Base-by-base conservation (phyloP, 176 grass and related monocot genomes). In the Oryza glumipatula region DNA sequence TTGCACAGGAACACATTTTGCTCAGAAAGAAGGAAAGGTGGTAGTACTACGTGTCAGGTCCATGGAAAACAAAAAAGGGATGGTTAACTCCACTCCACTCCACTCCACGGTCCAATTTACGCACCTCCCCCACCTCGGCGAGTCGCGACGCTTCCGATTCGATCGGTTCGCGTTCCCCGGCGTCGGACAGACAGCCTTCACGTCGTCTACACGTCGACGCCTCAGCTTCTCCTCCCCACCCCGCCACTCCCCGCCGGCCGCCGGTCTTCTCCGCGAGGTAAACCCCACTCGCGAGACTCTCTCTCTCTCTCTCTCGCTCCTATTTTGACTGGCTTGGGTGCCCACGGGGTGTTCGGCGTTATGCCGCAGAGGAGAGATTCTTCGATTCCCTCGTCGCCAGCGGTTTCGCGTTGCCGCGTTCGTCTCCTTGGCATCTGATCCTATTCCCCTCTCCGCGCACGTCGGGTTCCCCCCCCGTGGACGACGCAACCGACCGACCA, bases 361-460 rank as follows among this genome's bases (percentile, higher is more conserved):
- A 56, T 70, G 77, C 70, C 77, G 12, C 49, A 28, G 36, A 80
- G 72, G 35, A 43, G 76, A 3, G 39, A 65, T 82, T 73, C 52
- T 52, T 21, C 28, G 43, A 43, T 66, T 67, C 12, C 2, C 24
- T 79, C 9, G 74, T 21, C 4, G 43, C 23, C 0, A 13, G 10
- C 23, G 38, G 39, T 73, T 14, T 9, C 10, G 49, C 6, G 1
- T 30, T 14, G 23, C 10, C 39, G 76, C 49, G 60, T 71, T 61
- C 74, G 63, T 85, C 6, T 9, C 43, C 43, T 44, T 44, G 41
- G 68, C 84, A 85, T 86, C 73, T 15, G 78, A 58, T 86, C 21
- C 88, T 32, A 51, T 71, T 71, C 16, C 9, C 36, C 0, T 38
- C 36, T 6, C 58, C 58, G 0, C 21, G 58, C 58, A 21, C 58